Percentiles rank a stretch among this genome's conserved stretches.
Evolutionary conservation across 129 eudicot genomes (phyloP).

Genomic region (Glebionis coronaria): DNA sequence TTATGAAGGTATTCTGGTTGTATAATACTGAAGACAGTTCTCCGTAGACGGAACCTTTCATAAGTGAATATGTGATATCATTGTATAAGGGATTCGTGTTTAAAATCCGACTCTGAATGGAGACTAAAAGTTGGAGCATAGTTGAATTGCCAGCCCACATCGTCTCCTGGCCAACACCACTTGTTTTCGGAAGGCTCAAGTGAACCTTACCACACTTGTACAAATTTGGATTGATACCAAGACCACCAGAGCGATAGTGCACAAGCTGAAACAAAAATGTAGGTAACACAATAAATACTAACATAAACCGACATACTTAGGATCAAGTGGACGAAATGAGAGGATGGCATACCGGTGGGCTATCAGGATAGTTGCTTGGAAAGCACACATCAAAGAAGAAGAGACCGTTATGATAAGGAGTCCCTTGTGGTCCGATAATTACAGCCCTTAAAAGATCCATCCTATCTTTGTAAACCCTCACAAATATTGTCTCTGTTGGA

Average conservation of each 20-base stretch:
- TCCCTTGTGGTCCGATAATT: not conserved
- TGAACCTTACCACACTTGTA: not conserved
- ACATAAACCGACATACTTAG: not conserved
- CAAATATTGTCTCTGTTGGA: conserved; percentile 1
- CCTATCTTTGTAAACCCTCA: conserved; percentile 13
- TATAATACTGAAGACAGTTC: conserved; percentile 34
- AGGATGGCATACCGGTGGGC: not conserved
- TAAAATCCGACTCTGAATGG: not conserved
- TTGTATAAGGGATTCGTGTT: not conserved
- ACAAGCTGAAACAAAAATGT: not conserved
- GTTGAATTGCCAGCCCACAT: not conserved
- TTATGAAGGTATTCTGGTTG: conserved; percentile 38
- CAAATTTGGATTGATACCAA: not conserved
- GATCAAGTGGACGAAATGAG: not conserved
- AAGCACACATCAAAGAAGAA: not conserved
- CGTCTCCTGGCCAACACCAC: not conserved
- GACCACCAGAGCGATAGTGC: conserved; percentile 8
- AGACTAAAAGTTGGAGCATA: not conserved
- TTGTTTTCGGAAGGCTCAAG: not conserved
- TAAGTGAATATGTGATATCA: not conserved
- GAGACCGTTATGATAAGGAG: conserved; percentile 6
- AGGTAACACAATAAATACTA: not conserved
- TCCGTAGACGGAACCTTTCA: not conserved
- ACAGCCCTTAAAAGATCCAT: conserved; percentile 1
- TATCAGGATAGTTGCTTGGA: not conserved